Evolutionary conservation across 129 eudicot species (phyloP).

Genomic region (Scalesia atractyloides): DNA sequence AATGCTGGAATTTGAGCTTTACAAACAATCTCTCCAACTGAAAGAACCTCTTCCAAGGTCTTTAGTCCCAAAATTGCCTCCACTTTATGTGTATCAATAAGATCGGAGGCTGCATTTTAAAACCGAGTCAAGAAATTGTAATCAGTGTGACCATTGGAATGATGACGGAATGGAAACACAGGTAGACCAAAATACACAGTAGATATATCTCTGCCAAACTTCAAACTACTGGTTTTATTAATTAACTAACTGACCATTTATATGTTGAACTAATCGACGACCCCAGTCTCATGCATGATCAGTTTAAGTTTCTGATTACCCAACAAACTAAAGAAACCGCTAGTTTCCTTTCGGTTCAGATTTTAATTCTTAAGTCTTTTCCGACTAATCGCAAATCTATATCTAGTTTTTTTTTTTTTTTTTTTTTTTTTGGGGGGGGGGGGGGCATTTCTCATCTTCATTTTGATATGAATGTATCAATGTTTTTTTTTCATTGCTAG

Average conservation of each 20-base stretch:
- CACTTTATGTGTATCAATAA: conserved; percentile 38
- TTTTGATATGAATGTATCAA: too few relatives aligned
- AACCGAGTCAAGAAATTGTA: conserved; percentile 10
- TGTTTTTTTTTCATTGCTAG: too few relatives aligned
- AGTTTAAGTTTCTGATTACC: too few relatives aligned
- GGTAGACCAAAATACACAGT: neutral
- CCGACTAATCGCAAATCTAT: too few relatives aligned
- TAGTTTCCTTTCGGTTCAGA: too few relatives aligned
- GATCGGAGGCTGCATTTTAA: conserved; percentile 42
- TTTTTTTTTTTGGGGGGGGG: too few relatives aligned
- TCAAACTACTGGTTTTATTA: neutral
- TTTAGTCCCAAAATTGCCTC: conserved; percentile 52
- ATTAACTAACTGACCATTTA: neutral
- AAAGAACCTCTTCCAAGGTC: conserved; percentile 47
- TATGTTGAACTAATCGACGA: neutral
- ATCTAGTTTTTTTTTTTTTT: too few relatives aligned
- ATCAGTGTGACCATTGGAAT: conserved; percentile 2
- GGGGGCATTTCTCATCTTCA: too few relatives aligned
- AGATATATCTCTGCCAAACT: neutral
- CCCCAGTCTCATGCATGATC: too few relatives aligned
- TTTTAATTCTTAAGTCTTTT: too few relatives aligned
- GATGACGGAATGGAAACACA: neutral
- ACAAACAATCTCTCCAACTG: conserved; percentile 35
- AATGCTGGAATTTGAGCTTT: conserved; percentile 41
- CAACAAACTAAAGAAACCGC: too few relatives aligned